phyloP scores from a whole-genome alignment of 2,329 filamentous ascomycete genomes.

The Aspergillus pseudoviridinutans region DNA sequence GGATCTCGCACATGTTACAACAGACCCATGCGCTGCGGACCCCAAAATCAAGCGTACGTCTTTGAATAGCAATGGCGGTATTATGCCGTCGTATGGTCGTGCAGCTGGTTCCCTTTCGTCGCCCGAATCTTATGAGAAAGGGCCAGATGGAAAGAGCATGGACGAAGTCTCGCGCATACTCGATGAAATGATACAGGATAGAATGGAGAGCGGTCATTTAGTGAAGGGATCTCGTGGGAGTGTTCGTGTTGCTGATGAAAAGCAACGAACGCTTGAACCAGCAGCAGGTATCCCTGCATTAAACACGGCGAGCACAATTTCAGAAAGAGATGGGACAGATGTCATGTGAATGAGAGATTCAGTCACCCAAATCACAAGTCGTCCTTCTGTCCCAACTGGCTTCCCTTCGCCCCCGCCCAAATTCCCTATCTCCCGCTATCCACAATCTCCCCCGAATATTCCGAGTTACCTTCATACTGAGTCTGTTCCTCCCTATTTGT shows the following conservation, averaged over 20 bases:
- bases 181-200: slow-evolving; percentile 93
- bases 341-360: background rate
- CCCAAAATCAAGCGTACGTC: slow-evolving; percentile 25
- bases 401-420: background rate
- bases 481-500: slow-evolving; percentile 17
- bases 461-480: slow-evolving; percentile 1
- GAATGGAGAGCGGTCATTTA: slow-evolving; percentile 71
- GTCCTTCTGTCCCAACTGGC: background rate
- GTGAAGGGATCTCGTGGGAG: slow-evolving; percentile 65
- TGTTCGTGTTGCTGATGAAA: slow-evolving; percentile 54
- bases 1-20: slow-evolving; percentile 66
- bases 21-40: slow-evolving; percentile 33
- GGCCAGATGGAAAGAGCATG: slow-evolving; percentile 60
- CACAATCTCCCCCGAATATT: background rate
- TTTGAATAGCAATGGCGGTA: slow-evolving; percentile 28
- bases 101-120: slow-evolving; percentile 27
- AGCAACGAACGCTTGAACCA: slow-evolving; percentile 28
- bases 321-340: slow-evolving; percentile 1
- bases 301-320: slow-evolving; percentile 18
- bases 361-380: background rate
- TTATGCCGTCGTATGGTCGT: slow-evolving; percentile 23
- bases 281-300: slow-evolving; percentile 23
- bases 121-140: slow-evolving; percentile 29
- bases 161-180: slow-evolving; percentile 92
- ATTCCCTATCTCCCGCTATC: background rate